Evolutionary conservation across 179 eudicot species (phyloP), one percentile per base, ranked within the genome.

Genomic region (Dionaea muscipula): DNA sequence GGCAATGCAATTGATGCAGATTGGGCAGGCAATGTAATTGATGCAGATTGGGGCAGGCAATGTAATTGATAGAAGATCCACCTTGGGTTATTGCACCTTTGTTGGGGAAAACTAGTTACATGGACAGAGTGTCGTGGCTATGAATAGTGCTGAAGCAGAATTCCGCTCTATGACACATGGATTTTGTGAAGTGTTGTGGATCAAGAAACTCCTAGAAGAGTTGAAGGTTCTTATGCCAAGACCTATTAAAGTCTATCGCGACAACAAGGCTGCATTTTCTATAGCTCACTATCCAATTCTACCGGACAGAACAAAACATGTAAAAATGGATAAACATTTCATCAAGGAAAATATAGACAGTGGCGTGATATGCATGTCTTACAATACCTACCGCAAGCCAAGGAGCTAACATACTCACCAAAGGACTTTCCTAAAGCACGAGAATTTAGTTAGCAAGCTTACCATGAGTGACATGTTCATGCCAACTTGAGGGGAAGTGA

Each of bases 111-210:
- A 0, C 13, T 45, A 6, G 49, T 45, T 21, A 45, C 49, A 17
- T 45, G 49, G 4, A 18, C 23, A 45, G 22, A 7, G 22, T 45
- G 22, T 45, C 2, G 49, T 45, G 13, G 24, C 49, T 5, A 45
- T 6, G 49, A 45, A 23, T 23, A 45, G 49, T 45, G 49, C 7
- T 4, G 49, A 45, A 21, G 49, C 49, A 2, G 23, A 45, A 45
- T 45, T 45, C 19, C 4, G 49, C 4, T 17, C 21, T 5, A 7
- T 45, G 7, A 23, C 49, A 7, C 21, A 45, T 40, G 46, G 49
- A 7, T 21, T 45, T 45, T 45, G 49, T 45, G 49, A 45, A 45
- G 49, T 45, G 21, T 3, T 45, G 9, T 45, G 49, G 49, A 45
- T 45, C 49, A n/a, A 13, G 19, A 45, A 7, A 45, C 49, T 45